A percentile compares a stretch with the other conserved stretches of the same genome.
Evolutionary conservation across 805 yeast genomes (phyloP).

Genomic region (Candida pseudofarinosa): DNA sequence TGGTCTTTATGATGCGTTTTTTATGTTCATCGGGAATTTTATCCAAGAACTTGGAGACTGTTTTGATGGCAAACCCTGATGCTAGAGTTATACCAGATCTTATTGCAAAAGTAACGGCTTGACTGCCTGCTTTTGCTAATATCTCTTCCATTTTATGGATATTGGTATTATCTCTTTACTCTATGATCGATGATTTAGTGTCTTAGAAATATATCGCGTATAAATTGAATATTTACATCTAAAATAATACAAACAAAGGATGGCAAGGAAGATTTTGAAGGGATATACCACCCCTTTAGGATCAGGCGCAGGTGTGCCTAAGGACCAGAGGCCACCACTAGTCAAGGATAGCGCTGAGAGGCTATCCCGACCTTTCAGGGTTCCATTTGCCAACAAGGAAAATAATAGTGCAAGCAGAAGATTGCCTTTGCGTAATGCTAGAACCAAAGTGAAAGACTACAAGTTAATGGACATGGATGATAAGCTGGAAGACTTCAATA

Average conservation of each 20-base stretch:
- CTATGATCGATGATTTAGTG: neutral
- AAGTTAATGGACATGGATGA: conserved; percentile 22
- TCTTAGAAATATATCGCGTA: conserved; percentile 3
- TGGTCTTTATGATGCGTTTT: conserved; percentile 36
- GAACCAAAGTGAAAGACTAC: conserved; percentile 29
- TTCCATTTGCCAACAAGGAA: conserved; percentile 46
- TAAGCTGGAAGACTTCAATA: conserved; percentile 19
- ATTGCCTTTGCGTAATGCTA: conserved; percentile 23
- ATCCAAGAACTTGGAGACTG: conserved; percentile 54
- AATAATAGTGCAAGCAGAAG: conserved; percentile 10
- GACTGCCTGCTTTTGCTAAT: conserved; percentile 59
- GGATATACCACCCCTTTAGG: conserved; percentile 50
- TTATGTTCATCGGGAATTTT: conserved; percentile 53
- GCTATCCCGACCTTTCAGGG: conserved; percentile 63
- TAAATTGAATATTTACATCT: conserved; percentile 2
- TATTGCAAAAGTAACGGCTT: conserved; percentile 76
- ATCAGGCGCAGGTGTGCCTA: conserved; percentile 66
- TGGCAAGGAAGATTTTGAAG: conserved; percentile 32
- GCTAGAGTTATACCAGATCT: conserved; percentile 74
- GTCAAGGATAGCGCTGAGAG: conserved; percentile 48
- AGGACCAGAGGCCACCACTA: conserved; percentile 50
- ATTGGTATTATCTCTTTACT: neutral
- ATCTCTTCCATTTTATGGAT: conserved; percentile 43
- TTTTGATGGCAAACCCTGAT: conserved; percentile 65
- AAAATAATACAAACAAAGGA: conserved; percentile 1